phyloP scores from a whole-genome alignment of 768 basidiomycete species.

The Lyophyllum atratum region DNA sequence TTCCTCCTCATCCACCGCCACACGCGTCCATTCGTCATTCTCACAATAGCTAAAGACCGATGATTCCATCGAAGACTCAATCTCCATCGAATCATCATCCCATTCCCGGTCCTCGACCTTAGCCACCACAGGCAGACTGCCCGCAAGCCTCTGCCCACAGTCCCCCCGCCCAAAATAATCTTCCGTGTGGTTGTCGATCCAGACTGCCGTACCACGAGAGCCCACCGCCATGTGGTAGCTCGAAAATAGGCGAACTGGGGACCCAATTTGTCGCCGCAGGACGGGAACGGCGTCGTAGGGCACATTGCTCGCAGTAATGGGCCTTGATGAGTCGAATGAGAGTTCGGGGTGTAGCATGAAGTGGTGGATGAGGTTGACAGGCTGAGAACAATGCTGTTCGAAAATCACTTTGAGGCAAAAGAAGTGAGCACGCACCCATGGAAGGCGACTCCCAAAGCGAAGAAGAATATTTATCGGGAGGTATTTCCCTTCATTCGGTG shows the following conservation, averaged over 20 bases:
- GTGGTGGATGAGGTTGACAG: slow-evolving; percentile 69
- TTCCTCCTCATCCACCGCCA: slow-evolving; percentile 50
- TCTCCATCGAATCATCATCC: slow-evolving; percentile 25
- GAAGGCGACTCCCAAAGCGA: slow-evolving; percentile 60
- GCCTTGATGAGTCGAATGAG: slow-evolving; percentile 27
- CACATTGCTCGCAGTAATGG: slow-evolving; percentile 35
- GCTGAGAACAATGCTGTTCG: slow-evolving; percentile 31
- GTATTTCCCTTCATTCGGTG: slow-evolving; percentile 10
- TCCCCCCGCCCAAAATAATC: slow-evolving; percentile 45
- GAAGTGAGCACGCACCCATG: slow-evolving; percentile 42
- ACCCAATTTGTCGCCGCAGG: slow-evolving; percentile 41
- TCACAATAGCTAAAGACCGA: slow-evolving; percentile 49
- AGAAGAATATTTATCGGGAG: slow-evolving; percentile 52
- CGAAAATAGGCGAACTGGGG: slow-evolving; percentile 60
- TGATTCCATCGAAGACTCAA: slow-evolving; percentile 30
- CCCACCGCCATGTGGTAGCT: slow-evolving; percentile 57
- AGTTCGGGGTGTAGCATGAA: slow-evolving; percentile 51
- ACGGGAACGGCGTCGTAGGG: slow-evolving; percentile 47
- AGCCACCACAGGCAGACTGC: slow-evolving; percentile 22
- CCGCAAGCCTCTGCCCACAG: slow-evolving; percentile 62
- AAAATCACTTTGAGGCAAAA: not conserved
- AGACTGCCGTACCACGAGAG: slow-evolving; percentile 60
- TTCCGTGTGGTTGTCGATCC: slow-evolving; percentile 66
- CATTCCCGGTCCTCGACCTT: slow-evolving; percentile 12
- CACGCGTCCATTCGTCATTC: slow-evolving; percentile 49